Conservation (phyloP, 2,329 filamentous ascomycete species). For the Hypomyces perniciosus region DNA sequence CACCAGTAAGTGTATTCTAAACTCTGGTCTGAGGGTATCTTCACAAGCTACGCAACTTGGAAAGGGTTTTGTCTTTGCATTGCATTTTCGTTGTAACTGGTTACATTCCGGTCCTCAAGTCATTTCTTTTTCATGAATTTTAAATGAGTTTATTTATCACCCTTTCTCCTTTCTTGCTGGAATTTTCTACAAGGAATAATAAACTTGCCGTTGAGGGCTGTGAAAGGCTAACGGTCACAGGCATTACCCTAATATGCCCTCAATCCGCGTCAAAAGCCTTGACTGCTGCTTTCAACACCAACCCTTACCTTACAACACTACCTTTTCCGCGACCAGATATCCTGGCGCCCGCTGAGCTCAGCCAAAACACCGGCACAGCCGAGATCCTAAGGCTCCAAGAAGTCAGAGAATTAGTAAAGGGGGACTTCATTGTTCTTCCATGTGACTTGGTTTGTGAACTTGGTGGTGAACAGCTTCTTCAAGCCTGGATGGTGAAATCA, state of each 20-base stretch:
- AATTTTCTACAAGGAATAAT: too few relatives aligned
- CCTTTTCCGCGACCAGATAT: constrained; percentile 69
- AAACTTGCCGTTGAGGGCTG: not conserved
- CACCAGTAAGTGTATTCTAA: constrained; percentile 48
- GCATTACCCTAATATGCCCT: constrained; percentile 57
- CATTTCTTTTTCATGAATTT: too few relatives aligned
- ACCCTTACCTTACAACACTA: constrained; percentile 69
- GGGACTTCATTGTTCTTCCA: constrained; percentile 84
- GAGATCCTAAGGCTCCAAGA: constrained; percentile 81
- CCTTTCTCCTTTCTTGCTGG: too few relatives aligned
- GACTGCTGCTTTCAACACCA: constrained; percentile 64
- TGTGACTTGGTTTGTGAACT: constrained; percentile 93
- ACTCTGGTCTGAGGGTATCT: too few relatives aligned
- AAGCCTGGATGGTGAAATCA: constrained; percentile 87
- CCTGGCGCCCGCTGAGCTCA: constrained; percentile 67
- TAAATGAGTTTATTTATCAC: too few relatives aligned
- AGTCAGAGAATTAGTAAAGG: constrained; percentile 69
- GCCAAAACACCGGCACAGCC: constrained; percentile 82
- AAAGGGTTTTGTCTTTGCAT: not conserved
- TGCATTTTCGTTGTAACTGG: not conserved
- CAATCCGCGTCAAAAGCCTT: constrained; percentile 62
- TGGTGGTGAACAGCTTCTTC: constrained; percentile 72
- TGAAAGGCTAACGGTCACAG: constrained; percentile 32
- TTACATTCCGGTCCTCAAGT: too few relatives aligned
- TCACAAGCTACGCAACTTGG: too few relatives aligned